A percentile compares a stretch with the other conserved stretches of the same genome.
Conservation (phyloP, 1,284 basidiomycete genomes). For the Ustilago trichophora region DNA sequence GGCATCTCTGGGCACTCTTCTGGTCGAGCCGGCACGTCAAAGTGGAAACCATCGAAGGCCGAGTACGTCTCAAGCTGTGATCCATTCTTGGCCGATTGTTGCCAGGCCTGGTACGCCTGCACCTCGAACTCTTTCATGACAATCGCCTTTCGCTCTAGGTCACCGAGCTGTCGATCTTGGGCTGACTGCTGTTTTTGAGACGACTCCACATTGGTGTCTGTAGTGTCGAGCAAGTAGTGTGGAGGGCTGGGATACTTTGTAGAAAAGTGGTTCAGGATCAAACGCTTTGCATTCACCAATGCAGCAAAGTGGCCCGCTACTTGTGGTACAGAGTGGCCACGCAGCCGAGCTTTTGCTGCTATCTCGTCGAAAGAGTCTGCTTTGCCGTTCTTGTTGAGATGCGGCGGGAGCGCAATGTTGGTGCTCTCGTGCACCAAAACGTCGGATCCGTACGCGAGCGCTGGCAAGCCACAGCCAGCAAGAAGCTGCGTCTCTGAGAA, state of each 20-base stretch:
- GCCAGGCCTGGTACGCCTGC: conserved; percentile 55
- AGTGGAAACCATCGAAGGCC: conserved; percentile 40
- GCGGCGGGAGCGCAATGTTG: conserved; percentile 54
- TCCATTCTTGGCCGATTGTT: not conserved
- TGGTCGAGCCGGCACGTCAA: conserved; percentile 25
- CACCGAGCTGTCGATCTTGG: conserved; percentile 20
- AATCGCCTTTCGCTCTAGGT: conserved; percentile 33
- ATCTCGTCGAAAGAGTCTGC: conserved; percentile 40
- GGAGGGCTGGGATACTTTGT: conserved; percentile 51
- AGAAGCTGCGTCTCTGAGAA: conserved; percentile 17
- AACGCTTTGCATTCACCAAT: conserved; percentile 37
- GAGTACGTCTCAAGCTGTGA: conserved; percentile 23
- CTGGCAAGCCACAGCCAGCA: conserved; percentile 18
- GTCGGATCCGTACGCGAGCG: conserved; percentile 46
- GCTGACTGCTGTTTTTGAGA: not conserved
- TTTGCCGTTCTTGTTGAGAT: conserved; percentile 43
- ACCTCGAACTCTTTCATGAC: conserved; percentile 55
- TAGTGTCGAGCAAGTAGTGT: conserved; percentile 29
- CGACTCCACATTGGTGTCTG: conserved; percentile 11
- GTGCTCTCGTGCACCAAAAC: conserved; percentile 64
- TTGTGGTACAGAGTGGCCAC: conserved; percentile 62
- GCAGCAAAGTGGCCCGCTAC: conserved; percentile 61
- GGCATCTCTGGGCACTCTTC: not conserved
- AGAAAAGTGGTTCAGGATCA: conserved; percentile 64
- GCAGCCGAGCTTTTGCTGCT: conserved; percentile 33